Conservation (phyloP, 805 yeast species). For the Candida saitoana region DNA sequence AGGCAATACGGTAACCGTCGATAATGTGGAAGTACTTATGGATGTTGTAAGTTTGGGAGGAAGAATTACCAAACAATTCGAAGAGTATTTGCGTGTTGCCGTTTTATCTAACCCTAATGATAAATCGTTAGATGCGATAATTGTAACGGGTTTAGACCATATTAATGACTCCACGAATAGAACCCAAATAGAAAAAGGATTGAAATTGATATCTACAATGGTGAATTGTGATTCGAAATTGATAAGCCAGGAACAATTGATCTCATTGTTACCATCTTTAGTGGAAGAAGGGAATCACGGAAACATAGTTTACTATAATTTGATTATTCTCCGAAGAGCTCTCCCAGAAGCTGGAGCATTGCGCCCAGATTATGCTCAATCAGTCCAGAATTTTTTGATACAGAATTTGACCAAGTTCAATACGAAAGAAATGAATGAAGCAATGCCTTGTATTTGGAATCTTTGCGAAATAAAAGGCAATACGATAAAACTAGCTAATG, state of each 20-base stretch:
- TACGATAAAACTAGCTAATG: slow-evolving; percentile 50
- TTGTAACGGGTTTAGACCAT: slow-evolving; percentile 28
- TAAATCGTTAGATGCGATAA: slow-evolving; percentile 12
- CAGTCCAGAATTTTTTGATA: slow-evolving; percentile 51
- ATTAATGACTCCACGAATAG: slow-evolving; percentile 23
- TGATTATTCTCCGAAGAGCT: slow-evolving; percentile 51
- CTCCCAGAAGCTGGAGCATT: slow-evolving; percentile 43
- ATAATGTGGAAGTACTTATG: slow-evolving; percentile 28
- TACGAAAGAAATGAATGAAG: slow-evolving; percentile 61
- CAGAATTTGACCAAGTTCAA: slow-evolving; percentile 56
- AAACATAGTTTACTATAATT: slow-evolving; percentile 39
- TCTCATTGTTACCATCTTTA: slow-evolving; percentile 61
- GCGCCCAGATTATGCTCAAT: slow-evolving; percentile 47
- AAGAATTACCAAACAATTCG: slow-evolving; percentile 25
- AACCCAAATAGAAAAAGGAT: slow-evolving; percentile 26
- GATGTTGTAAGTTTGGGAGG: slow-evolving; percentile 34
- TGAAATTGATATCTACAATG: slow-evolving; percentile 53
- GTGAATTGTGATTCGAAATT: slow-evolving; percentile 51
- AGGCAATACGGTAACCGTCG: neutral
- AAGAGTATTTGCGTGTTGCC: slow-evolving; percentile 35
- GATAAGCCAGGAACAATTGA: slow-evolving; percentile 62
- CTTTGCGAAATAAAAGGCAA: slow-evolving; percentile 47
- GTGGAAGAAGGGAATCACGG: slow-evolving; percentile 43
- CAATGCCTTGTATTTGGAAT: slow-evolving; percentile 65
- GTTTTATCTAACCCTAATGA: slow-evolving; percentile 29